phyloP scores from a whole-genome alignment of 305 asterid species.

The Solanum hybrid region DNA sequence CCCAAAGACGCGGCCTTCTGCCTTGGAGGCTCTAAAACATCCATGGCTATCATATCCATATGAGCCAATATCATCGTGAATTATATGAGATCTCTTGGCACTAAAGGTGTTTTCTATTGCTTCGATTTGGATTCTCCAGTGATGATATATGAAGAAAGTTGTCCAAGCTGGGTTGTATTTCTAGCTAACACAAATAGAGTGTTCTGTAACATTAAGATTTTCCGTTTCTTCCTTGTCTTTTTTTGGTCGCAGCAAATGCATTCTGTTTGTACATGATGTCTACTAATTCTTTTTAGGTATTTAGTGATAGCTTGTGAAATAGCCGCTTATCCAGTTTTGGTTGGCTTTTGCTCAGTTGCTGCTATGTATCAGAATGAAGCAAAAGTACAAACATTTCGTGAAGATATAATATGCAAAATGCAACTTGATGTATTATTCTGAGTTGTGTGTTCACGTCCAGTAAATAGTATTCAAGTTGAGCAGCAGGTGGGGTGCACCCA shows the following conservation, averaged over 20 bases:
- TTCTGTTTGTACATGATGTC: conserved; percentile 54
- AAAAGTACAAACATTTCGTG: not conserved
- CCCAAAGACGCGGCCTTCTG: conserved; percentile 87
- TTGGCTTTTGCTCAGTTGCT: not conserved
- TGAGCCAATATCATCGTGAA: conserved; percentile 86
- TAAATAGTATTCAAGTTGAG: not conserved
- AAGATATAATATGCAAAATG: not conserved
- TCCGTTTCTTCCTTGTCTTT: not conserved
- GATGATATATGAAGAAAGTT: conserved; percentile 9
- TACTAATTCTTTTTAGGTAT: conserved; percentile 6
- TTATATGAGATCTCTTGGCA: not conserved
- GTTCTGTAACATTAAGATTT: conserved; percentile 29
- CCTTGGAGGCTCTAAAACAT: conserved; percentile 86
- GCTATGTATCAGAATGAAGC: not conserved
- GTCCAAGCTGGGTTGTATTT: conserved; percentile 21
- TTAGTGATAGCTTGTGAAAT: conserved; percentile 41
- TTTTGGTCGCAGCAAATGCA: conserved; percentile 18
- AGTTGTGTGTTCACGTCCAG: not conserved
- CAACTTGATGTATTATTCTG: not conserved
- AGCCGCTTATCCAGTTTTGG: conserved; percentile 12
- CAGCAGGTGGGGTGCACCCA: not conserved
- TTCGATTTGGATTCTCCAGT: conserved; percentile 6
- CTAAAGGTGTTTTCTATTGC: conserved; percentile 11
- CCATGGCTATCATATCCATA: conserved; percentile 96
- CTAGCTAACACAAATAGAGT: conserved; percentile 7